These are phyloP conservation scores for Elaeagnus macrophylla DNA, from an alignment of 306 rosid genomes.

Conservation along the genomic window DNA sequence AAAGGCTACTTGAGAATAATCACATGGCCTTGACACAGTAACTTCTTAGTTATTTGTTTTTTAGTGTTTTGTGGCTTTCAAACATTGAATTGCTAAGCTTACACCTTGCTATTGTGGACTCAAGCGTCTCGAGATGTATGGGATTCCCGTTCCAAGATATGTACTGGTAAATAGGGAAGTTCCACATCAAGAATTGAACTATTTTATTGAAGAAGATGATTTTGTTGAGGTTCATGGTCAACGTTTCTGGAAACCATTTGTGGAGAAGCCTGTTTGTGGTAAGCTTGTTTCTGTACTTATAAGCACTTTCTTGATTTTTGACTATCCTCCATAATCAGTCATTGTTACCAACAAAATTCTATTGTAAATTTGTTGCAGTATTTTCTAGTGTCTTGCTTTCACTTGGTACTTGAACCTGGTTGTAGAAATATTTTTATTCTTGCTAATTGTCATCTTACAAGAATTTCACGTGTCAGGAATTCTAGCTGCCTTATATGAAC, in stretches of 20 bases:
- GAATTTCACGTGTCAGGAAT: not conserved
- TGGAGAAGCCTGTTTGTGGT: conserved; percentile 97
- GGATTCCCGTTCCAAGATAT: conserved; percentile 88
- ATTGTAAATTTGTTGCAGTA: no score
- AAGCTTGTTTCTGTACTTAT: conserved; percentile 29
- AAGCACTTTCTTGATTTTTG: conserved; percentile 15
- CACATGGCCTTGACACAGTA: not conserved
- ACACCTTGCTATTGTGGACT: conserved; percentile 30
- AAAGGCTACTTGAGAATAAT: not conserved
- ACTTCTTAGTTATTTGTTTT: conserved; percentile 13
- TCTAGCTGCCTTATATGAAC: not conserved
- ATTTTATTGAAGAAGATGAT: conserved; percentile 91
- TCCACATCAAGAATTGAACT: conserved; percentile 68
- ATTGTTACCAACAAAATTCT: not conserved
- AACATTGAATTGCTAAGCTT: conserved; percentile 16
- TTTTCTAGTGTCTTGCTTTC: not conserved
- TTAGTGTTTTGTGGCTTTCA: conserved; percentile 16
- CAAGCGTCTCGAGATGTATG: conserved; percentile 73
- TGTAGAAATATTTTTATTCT: not conserved
- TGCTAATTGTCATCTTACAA: not conserved
- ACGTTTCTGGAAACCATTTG: conserved; percentile 95
- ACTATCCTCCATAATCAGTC: conserved; percentile 11
- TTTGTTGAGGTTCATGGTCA: conserved; percentile 83
- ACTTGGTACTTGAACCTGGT: conserved; percentile 2
- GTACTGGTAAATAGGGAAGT: conserved; percentile 83